phyloP scores from a whole-genome alignment of 345 rosid species.

The Cardamine resedifolia region DNA sequence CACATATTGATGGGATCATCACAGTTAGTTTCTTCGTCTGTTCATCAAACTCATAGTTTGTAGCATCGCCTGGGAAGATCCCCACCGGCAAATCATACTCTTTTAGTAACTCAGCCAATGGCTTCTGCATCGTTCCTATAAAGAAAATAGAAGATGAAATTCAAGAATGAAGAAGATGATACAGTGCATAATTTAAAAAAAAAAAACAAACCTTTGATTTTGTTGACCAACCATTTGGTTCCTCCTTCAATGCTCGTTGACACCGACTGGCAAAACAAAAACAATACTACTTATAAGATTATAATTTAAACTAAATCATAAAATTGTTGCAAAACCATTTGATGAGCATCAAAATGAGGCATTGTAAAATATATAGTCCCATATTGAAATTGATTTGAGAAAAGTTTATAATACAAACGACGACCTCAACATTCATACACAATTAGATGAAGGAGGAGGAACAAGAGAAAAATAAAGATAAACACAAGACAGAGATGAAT shows the following conservation, averaged over 20 bases:
- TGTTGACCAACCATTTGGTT: constrained; percentile 91
- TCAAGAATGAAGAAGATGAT: not conserved
- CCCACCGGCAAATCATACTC: constrained; percentile 78
- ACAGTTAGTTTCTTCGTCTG: constrained; percentile 76
- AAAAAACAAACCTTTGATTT: constrained; percentile 63
- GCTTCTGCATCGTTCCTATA: constrained; percentile 93
- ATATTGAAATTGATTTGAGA: not conserved
- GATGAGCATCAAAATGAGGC: not conserved
- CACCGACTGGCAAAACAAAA: constrained; percentile 49
- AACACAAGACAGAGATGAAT: no score
- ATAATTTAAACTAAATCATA: not conserved
- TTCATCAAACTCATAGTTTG: constrained; percentile 90
- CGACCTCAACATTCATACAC: not conserved
- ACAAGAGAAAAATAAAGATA: no score
- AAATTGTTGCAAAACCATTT: not conserved
- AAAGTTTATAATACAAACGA: not conserved
- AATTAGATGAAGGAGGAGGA: no score
- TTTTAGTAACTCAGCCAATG: constrained; percentile 80
- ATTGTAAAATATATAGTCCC: not conserved
- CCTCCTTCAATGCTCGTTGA: constrained; percentile 86
- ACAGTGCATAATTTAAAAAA: not conserved
- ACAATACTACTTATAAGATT: not conserved
- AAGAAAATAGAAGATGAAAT: not conserved
- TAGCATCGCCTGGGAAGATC: constrained; percentile 91
- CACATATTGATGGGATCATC: constrained; percentile 75